phyloP scores from a whole-genome alignment of 805 yeast genomes.

The Candida coquimbonensis region DNA sequence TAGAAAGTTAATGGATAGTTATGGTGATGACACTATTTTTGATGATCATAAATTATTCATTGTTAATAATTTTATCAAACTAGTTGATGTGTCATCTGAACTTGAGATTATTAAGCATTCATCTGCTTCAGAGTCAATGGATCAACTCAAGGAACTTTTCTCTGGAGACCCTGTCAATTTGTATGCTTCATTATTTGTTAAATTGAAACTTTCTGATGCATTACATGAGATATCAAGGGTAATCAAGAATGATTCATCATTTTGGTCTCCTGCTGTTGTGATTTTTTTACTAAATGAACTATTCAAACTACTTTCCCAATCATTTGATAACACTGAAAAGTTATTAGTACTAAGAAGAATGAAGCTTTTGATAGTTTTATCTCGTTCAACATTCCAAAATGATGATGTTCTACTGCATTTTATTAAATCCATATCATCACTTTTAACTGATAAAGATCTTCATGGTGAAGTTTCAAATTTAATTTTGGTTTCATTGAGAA shows the following conservation, averaged over 20 bases:
- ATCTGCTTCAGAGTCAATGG: conserved; percentile 6
- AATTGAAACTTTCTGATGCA: conserved; percentile 12
- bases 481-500: conserved; percentile 16
- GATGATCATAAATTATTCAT: conserved; percentile 25
- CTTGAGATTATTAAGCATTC: conserved; percentile 9
- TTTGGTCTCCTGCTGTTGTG: conserved; percentile 30
- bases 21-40: conserved; percentile 13
- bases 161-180: conserved; percentile 3
- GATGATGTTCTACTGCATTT: conserved; percentile 19
- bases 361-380: conserved; percentile 29
- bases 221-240: conserved; percentile 11
- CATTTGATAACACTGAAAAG: conserved; percentile 21
- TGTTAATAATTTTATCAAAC: conserved; percentile 30
- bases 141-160: conserved; percentile 1
- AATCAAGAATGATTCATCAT: conserved; percentile 6
- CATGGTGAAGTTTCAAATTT: conserved; percentile 24
- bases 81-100: conserved; percentile 35
- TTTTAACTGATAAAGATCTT: conserved; percentile 15
- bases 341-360: conserved; percentile 28
- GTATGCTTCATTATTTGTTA: conserved; percentile 2
- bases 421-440: conserved; percentile 4
- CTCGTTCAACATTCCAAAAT: conserved; percentile 13
- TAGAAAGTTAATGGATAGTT: conserved; percentile 8
- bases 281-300: conserved; percentile 34
- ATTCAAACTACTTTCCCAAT: conserved; percentile 18